Evolutionary conservation across 371 early-diverging fungal species (phyloP), one percentile per base, ranked within the genome.

Genomic region (Mortierella sp.): DNA sequence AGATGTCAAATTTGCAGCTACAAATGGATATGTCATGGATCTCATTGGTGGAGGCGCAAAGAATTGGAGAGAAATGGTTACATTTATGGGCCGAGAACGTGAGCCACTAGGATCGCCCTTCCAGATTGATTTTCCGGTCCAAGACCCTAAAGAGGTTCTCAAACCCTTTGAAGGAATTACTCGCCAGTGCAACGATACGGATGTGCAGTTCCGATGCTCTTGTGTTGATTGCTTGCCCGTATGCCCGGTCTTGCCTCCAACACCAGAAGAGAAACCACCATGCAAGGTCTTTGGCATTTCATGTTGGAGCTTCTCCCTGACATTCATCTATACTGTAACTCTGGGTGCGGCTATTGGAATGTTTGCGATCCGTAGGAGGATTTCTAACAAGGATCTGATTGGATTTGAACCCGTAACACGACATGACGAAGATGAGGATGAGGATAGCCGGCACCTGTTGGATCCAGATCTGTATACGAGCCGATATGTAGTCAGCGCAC

Each of bases 41-140:
- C 85, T 94, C 26, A 91, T 92, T 61, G 94, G 92, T 10, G 93
- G 92, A 47, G 93, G 93, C 0, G 93, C 94, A 7, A 87, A 85
- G 56, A 86, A 90, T 62, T 91, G 90, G 85, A 84, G 85, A n/a
- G 89, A 85, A 5, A 89, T 94, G 88, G 83, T 93, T 3, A 57
- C 76, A 0, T 92, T 85, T 68, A 86, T 94, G 91, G 94, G 94
- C 54, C 69, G 61, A 35, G 89, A 90, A 55, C 85, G 89, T 6
- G 86, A 86, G 23, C 56, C 84, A 2, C 68, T 90, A 0, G 92
- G 93, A 2, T 93, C 93, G 19, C 93, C 93, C 13, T 92, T 92
- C 72, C 91, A 90, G 51, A 92, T 93, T 64, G 86, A 91, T 51
- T 92, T 92, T 57, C 89, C 91, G 3, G 62, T 84, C 0, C 40